phyloP scores from a whole-genome alignment of 2,329 filamentous ascomycete species.

The Tricladium varicosporioides region DNA sequence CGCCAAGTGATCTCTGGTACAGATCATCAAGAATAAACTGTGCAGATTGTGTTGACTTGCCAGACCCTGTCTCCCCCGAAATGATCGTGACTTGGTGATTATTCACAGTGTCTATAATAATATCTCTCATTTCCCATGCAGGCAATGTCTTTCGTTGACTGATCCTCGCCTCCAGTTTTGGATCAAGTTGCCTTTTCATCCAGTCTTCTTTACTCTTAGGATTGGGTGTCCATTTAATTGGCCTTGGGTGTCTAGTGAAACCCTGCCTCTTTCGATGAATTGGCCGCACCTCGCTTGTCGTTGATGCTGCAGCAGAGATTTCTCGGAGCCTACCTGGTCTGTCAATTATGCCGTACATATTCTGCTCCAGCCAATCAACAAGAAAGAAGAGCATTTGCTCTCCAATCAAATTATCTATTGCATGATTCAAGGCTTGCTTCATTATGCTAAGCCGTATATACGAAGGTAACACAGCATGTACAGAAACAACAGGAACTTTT shows the following conservation, averaged over 20 bases:
- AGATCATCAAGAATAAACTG: slow-evolving; percentile 94
- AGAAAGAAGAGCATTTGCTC: slow-evolving; percentile 91
- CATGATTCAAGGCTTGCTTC: slow-evolving; percentile 70
- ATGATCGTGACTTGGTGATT: slow-evolving; percentile 90
- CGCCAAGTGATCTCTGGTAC: slow-evolving; percentile 72
- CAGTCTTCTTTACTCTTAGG: slow-evolving; percentile 63
- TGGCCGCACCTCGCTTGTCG: slow-evolving; percentile 50
- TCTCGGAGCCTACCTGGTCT: slow-evolving; percentile 81
- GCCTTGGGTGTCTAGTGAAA: slow-evolving; percentile 48
- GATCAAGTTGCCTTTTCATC: slow-evolving; percentile 62
- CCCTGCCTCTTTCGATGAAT: slow-evolving; percentile 29
- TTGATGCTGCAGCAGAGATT: slow-evolving; percentile 75
- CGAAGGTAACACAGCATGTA: slow-evolving; percentile 73
- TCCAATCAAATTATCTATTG: slow-evolving; percentile 68
- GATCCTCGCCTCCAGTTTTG: slow-evolving; percentile 73
- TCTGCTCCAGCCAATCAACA: slow-evolving; percentile 86
- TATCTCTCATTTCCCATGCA: slow-evolving; percentile 80
- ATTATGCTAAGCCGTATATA: slow-evolving; percentile 92
- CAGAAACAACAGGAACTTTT: slow-evolving; percentile 63
- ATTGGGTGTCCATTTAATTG: slow-evolving; percentile 64
- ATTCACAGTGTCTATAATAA: slow-evolving; percentile 73
- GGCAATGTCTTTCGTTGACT: slow-evolving; percentile 71
- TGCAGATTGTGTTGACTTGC: slow-evolving; percentile 95
- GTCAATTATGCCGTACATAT: slow-evolving; percentile 78
- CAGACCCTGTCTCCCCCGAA: slow-evolving; percentile 93